A percentile compares a stretch with the other conserved stretches of the same genome.
Evolutionary conservation across 805 yeast species (phyloP).

Genomic region (Hemisphaericaspora nanyangensis): DNA sequence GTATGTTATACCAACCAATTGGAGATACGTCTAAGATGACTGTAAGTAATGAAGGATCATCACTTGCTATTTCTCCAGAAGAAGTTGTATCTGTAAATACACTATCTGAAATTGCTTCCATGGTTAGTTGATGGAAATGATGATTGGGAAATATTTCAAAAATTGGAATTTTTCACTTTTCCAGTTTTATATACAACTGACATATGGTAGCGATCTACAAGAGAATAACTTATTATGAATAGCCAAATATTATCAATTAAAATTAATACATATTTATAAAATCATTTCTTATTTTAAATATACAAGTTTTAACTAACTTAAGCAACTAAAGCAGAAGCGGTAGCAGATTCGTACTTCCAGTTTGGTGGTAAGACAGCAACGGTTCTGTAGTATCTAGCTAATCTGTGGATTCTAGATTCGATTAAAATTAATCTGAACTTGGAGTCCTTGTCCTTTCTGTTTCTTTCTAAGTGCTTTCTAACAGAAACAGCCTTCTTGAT

Average conservation of each 20-base stretch:
- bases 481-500: slow-evolving; percentile 99
- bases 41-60: slow-evolving; percentile 70
- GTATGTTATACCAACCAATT: slow-evolving; percentile 53
- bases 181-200: too few relatives aligned
- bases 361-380: slow-evolving; percentile 98
- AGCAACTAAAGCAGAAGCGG: slow-evolving; percentile 99
- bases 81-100: slow-evolving; percentile 39
- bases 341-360: slow-evolving; percentile 99
- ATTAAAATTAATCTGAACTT: slow-evolving; percentile 99
- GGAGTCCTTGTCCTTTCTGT: slow-evolving; percentile 99
- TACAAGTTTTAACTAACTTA: slow-evolving; percentile 54
- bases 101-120: slow-evolving; percentile 69
- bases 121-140: slow-evolving; percentile 21
- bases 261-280: too few relatives aligned
- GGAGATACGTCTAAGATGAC: slow-evolving; percentile 80
- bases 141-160: too few relatives aligned
- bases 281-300: too few relatives aligned
- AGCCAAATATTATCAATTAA: too few relatives aligned
- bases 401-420: slow-evolving; percentile 99
- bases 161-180: too few relatives aligned
- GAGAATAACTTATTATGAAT: too few relatives aligned
- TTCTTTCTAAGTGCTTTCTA: slow-evolving; percentile 99
- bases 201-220: too few relatives aligned
- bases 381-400: slow-evolving; percentile 99
- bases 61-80: slow-evolving; percentile 25